These are phyloP conservation scores for Paramecium octaurelia DNA, from an alignment of 73 alveolate genomes.

Conservation along the genomic window DNA sequence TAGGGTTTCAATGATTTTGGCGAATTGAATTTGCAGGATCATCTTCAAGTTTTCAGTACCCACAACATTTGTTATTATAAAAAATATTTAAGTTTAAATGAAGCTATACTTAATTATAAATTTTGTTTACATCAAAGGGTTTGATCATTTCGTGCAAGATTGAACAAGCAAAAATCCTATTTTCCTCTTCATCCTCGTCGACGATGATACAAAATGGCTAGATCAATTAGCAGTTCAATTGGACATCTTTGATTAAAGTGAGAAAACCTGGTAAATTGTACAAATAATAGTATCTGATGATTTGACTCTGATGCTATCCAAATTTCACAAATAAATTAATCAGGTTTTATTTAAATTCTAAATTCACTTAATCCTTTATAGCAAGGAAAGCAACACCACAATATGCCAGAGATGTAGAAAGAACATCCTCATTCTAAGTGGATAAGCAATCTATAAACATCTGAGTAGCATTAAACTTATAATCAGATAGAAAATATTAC, in stretches of 20 bases:
- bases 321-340: background rate
- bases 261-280: slow-evolving; percentile 3
- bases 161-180: background rate
- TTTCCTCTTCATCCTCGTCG: background rate
- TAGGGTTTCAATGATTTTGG: background rate
- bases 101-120: background rate
- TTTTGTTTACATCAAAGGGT: background rate
- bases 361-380: background rate
- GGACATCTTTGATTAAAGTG: background rate
- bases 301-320: background rate
- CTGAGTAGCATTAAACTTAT: background rate
- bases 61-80: background rate
- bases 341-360: background rate
- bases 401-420: background rate
- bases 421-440: slow-evolving; percentile 6
- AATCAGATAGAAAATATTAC: background rate
- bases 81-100: background rate
- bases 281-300: background rate
- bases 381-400: slow-evolving; percentile 2
- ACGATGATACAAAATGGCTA: background rate
- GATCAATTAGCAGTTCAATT: background rate
- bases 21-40: background rate
- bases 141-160: background rate
- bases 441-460: background rate
- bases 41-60: background rate